Conservation (phyloP, 352 stramenopile genomes). For the Phytophthora ohioensis region DNA sequence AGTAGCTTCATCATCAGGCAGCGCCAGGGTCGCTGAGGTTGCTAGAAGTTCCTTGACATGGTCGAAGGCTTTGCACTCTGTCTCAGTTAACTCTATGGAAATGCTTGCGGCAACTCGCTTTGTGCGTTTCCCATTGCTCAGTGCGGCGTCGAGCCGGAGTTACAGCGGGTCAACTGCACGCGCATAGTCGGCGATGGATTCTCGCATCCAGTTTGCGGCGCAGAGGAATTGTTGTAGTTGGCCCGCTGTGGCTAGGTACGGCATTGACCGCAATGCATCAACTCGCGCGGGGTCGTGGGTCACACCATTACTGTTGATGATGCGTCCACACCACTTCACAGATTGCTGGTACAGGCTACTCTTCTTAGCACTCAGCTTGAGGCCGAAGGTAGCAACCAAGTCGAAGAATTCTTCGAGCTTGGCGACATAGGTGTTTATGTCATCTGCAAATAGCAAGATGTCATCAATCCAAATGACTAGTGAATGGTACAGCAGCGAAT, state of each 20-base stretch:
- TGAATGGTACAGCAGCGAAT: not conserved
- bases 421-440: not conserved
- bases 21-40: constrained; percentile 1
- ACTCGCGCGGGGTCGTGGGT: constrained; percentile 7
- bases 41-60: not conserved
- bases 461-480: not conserved
- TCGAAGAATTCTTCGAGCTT: constrained; percentile 36
- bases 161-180: not conserved
- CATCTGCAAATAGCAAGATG: constrained; percentile 20
- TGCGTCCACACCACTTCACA: constrained; percentile 12
- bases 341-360: constrained; percentile 7
- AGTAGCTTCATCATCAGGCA: constrained; percentile 7
- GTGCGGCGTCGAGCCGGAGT: not conserved
- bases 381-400: constrained; percentile 14
- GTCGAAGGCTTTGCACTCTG: not conserved
- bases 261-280: not conserved
- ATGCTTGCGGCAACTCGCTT: constrained; percentile 1
- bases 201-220: constrained; percentile 9
- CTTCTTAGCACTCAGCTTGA: constrained; percentile 6
- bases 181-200: constrained; percentile 7
- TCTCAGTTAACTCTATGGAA: not conserved
- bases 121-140: constrained; percentile 4
- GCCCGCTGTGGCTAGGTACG: not conserved
- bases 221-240: constrained; percentile 6
- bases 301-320: not conserved